Conservation (phyloP, 139 green algal species). For the Chlorella sp. region DNA sequence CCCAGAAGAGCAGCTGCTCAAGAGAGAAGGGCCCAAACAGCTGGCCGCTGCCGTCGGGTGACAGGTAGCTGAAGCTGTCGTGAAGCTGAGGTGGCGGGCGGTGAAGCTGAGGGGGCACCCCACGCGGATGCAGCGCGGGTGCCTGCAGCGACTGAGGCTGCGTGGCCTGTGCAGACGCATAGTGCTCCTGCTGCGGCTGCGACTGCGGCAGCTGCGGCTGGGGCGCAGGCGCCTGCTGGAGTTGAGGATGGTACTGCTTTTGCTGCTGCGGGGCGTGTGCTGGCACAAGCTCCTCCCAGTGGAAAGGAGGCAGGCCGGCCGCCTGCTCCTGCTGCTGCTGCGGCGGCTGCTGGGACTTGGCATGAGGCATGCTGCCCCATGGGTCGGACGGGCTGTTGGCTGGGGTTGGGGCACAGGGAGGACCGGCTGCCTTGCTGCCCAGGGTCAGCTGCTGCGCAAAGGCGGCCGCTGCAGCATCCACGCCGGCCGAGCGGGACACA, state of each 20-base stretch:
- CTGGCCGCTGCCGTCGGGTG: background rate
- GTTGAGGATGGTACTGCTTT: background rate
- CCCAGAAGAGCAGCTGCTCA: conserved; percentile 26
- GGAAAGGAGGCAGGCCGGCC: no score
- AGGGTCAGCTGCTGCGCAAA: background rate
- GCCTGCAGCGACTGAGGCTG: background rate
- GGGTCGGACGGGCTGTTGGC: background rate
- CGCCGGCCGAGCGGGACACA: background rate
- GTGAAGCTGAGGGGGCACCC: background rate
- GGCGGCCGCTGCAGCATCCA: background rate
- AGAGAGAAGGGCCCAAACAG: conserved; percentile 7
- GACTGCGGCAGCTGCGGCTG: background rate
- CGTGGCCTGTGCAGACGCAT: background rate
- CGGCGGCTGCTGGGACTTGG: background rate
- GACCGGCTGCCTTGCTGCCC: background rate
- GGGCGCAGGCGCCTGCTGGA: background rate
- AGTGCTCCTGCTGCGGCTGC: background rate
- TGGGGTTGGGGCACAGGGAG: background rate
- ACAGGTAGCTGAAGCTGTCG: background rate
- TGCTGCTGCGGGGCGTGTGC: background rate
- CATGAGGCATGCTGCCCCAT: background rate
- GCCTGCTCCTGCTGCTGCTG: background rate
- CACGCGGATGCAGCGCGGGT: background rate
- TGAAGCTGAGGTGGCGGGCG: background rate
- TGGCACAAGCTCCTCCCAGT: no score